A percentile compares a stretch with the other conserved stretches of the same genome.
These are phyloP conservation scores for Flueggea neowawraea DNA, from an alignment of 441 rosid genomes.

Conservation along the genomic window DNA sequence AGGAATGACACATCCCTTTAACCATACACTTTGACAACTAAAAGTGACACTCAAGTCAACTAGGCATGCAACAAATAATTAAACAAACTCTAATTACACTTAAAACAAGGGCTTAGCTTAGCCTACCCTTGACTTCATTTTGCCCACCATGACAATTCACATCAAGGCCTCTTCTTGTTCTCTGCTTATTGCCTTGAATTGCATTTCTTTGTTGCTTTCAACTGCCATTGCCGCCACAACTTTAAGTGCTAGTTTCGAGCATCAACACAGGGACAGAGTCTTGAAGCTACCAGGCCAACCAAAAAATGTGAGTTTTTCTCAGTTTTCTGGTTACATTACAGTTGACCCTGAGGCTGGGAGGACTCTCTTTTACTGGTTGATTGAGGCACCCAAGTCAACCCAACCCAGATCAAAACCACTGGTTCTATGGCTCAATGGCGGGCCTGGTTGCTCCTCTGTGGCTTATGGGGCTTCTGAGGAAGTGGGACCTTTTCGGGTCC, in stretches of 20 bases:
- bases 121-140: too few relatives aligned
- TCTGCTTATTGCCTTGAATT: constrained; percentile 7
- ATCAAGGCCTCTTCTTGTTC: constrained; percentile 9
- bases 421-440: constrained; percentile 89
- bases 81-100: not conserved
- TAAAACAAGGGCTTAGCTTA: too few relatives aligned
- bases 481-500: constrained; percentile 78
- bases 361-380: constrained; percentile 78
- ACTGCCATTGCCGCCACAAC: constrained; percentile 8
- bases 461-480: constrained; percentile 93
- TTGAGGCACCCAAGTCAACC: constrained; percentile 30
- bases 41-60: constrained; percentile 9
- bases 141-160: constrained; percentile 3
- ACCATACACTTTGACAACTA: constrained; percentile 14
- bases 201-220: constrained; percentile 9
- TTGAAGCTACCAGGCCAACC: constrained; percentile 67
- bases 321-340: constrained; percentile 69
- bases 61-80: constrained; percentile 3
- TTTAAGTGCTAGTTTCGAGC: not conserved
- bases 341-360: constrained; percentile 54
- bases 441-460: constrained; percentile 89
- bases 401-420: constrained; percentile 42
- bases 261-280: constrained; percentile 48
- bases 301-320: constrained; percentile 52
- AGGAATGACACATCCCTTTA: constrained; percentile 5